Conservation (phyloP, 352 stramenopile species). For the Pythium apleroticum region DNA sequence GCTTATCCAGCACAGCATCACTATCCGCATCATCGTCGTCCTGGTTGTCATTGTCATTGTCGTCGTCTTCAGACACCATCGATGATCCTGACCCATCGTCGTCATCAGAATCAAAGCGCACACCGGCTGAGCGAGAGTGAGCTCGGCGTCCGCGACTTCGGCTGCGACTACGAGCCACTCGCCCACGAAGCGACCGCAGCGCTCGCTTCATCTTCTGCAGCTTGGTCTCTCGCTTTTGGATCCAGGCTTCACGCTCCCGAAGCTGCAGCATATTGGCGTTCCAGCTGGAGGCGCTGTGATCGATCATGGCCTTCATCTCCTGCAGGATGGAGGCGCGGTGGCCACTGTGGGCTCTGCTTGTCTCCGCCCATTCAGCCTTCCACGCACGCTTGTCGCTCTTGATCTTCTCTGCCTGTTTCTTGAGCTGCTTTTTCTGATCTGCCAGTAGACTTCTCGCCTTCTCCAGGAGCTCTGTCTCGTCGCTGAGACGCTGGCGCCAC, state of each 20-base stretch:
- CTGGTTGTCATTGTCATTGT: constrained; percentile 13
- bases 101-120: constrained; percentile 13
- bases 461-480: constrained; percentile 45
- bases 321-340: constrained; percentile 37
- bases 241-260: constrained; percentile 48
- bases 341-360: neutral
- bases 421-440: constrained; percentile 51
- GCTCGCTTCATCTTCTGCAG: constrained; percentile 30
- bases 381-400: constrained; percentile 54
- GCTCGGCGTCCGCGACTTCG: neutral
- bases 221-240: constrained; percentile 48
- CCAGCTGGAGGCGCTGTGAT: constrained; percentile 46
- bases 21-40: neutral
- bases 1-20: constrained; percentile 23
- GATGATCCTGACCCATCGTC: neutral
- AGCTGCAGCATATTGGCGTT: constrained; percentile 49
- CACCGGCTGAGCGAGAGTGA: neutral
- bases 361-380: constrained; percentile 34
- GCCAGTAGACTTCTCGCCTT: constrained; percentile 44
- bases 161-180: constrained; percentile 10
- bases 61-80: neutral
- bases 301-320: constrained; percentile 67
- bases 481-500: constrained; percentile 47
- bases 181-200: constrained; percentile 17
- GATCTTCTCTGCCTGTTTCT: constrained; percentile 52